These are phyloP conservation scores for Eimeria zaria DNA, from an alignment of 169 alveolate species.

Conservation along the genomic window DNA sequence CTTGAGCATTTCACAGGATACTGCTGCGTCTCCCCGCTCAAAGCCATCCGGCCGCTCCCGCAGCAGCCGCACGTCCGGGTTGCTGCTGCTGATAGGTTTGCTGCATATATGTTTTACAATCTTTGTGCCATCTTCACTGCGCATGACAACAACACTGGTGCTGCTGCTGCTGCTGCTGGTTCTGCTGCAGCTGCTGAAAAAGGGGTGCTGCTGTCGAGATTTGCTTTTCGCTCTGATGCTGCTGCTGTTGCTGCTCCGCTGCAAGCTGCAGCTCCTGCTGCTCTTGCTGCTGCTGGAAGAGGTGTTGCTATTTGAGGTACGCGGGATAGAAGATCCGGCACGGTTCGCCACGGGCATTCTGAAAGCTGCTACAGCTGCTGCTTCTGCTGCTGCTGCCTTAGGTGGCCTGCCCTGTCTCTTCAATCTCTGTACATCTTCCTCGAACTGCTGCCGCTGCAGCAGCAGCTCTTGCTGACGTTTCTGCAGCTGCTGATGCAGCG, in stretches of 20 bases:
- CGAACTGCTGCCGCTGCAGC: slow-evolving; percentile 32
- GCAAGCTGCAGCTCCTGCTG: background rate
- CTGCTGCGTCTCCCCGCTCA: background rate
- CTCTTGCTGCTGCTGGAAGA: background rate
- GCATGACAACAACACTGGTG: background rate
- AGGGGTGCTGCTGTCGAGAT: background rate
- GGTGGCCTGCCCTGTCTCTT: background rate
- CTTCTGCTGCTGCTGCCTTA: slow-evolving; percentile 23
- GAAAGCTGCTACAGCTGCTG: slow-evolving; percentile 16
- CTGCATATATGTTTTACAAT: slow-evolving; percentile 1
- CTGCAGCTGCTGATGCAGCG: slow-evolving; percentile 46
- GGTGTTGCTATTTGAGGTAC: background rate
- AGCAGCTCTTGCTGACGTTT: slow-evolving; percentile 32
- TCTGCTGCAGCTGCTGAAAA: slow-evolving; percentile 1
- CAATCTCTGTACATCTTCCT: background rate
- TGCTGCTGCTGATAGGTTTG: background rate
- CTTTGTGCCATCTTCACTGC: background rate
- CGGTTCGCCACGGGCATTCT: slow-evolving; percentile 42
- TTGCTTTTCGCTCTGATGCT: background rate
- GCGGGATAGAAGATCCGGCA: background rate
- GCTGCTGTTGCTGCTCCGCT: slow-evolving; percentile 2
- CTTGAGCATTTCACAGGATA: background rate
- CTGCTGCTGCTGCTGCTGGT: slow-evolving; percentile 37
- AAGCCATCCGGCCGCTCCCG: background rate
- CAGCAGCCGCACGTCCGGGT: slow-evolving; percentile 3